Percentiles rank a stretch among this genome's conserved stretches.
Evolutionary conservation across 441 rosid species (phyloP).

Genomic region (Populus hybrid): DNA sequence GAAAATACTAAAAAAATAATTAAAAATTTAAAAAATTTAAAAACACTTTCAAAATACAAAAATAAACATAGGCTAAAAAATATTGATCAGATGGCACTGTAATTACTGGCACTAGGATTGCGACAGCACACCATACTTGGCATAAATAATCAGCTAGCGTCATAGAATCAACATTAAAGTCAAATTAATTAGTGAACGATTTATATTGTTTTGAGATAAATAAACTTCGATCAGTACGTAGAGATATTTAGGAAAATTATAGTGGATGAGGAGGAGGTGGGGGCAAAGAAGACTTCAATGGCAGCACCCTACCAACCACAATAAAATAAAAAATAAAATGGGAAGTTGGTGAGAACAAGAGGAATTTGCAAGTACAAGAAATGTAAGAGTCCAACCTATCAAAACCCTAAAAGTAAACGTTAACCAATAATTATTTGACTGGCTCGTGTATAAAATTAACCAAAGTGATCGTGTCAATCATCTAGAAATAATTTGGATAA

Average conservation of each 20-base stretch:
- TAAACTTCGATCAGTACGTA: background rate
- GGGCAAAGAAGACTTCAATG: background rate
- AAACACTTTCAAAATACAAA: no score
- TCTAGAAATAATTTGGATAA: rapidly evolving
- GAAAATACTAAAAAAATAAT: no score
- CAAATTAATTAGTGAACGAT: background rate
- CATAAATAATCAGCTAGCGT: background rate
- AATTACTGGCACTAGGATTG: no score
- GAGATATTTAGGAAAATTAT: background rate
- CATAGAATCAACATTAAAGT: background rate
- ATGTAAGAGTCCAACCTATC: background rate
- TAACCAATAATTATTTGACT: no score
- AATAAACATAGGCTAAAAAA: no score
- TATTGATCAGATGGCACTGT: no score
- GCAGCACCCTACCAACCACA: slow-evolving; percentile 24
- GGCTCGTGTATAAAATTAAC: no score
- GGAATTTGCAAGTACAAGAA: background rate
- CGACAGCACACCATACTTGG: no score
- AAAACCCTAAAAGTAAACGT: no score
- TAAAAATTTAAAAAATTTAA: no score
- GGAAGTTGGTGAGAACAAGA: background rate
- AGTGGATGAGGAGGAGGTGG: background rate
- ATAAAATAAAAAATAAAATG: background rate
- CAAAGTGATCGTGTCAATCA: no score
- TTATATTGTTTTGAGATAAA: background rate